These are phyloP conservation scores for Hagleromyces aurorensis DNA, from an alignment of 805 yeast genomes.

Conservation along the genomic window DNA sequence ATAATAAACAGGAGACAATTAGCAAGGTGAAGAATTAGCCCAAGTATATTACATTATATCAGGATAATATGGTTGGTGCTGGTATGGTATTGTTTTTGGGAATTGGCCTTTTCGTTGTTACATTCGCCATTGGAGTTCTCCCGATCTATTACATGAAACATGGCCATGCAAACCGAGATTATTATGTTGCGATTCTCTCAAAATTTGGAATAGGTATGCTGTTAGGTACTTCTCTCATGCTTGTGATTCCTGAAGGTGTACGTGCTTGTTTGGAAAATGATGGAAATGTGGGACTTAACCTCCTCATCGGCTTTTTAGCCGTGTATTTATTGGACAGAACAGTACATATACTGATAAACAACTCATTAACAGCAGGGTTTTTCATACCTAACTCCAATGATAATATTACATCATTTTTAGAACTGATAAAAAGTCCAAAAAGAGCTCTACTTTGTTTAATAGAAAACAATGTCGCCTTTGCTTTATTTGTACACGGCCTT, in stretches of 20 bases:
- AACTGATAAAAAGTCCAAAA: constrained; percentile 16
- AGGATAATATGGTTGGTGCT: constrained; percentile 8
- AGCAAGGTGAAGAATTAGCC: too few relatives aligned
- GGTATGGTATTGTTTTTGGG: constrained; percentile 14
- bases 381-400: constrained; percentile 1
- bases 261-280: constrained; percentile 31
- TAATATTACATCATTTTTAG: constrained; percentile 13
- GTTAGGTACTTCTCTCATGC: constrained; percentile 44
- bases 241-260: constrained; percentile 54
- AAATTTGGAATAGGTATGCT: constrained; percentile 49
- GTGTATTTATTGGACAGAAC: constrained; percentile 41
- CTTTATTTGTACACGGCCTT: constrained; percentile 50
- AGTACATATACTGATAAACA: constrained; percentile 9
- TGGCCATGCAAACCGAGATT: constrained; percentile 8
- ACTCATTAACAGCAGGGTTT: constrained; percentile 1
- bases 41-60: too few relatives aligned
- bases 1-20: too few relatives aligned
- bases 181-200: constrained; percentile 33
- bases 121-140: constrained; percentile 25
- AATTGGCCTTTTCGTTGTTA: constrained; percentile 15
- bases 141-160: constrained; percentile 20
- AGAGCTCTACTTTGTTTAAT: constrained; percentile 28
- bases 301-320: constrained; percentile 42
- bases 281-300: constrained; percentile 38
- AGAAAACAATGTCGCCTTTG: constrained; percentile 44